These are phyloP conservation scores for Neonectria ditissima DNA, from an alignment of 2,329 filamentous ascomycete genomes.

Conservation along the genomic window DNA sequence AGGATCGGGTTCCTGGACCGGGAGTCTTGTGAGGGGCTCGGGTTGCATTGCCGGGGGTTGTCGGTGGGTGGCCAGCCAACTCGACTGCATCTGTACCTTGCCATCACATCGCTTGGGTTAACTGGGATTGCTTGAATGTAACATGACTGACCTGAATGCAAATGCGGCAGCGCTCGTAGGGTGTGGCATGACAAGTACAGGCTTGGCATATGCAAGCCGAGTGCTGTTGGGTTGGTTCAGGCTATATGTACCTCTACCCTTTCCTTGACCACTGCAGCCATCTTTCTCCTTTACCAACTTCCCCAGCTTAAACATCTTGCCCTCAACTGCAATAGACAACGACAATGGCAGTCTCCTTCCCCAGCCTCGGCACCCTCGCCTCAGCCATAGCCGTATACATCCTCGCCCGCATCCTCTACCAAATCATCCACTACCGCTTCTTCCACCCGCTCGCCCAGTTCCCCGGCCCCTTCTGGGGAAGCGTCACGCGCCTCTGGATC, in stretches of 20 bases:
- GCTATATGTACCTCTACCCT: neutral
- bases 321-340: neutral
- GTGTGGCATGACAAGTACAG: neutral
- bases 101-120: too few species aligned
- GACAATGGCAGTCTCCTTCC: neutral
- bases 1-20: too few species aligned
- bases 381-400: neutral
- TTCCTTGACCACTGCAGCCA: neutral
- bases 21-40: too few species aligned
- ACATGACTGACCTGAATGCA: neutral
- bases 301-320: neutral
- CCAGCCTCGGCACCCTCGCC: neutral
- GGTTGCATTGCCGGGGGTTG: neutral
- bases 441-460: constrained; percentile 34
- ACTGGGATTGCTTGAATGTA: neutral
- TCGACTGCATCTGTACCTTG: neutral
- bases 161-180: neutral
- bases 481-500: constrained; percentile 38
- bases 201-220: neutral
- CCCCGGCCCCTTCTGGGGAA: constrained; percentile 37
- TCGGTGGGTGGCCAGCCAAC: neutral
- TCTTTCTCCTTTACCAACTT: neutral
- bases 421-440: constrained; percentile 34
- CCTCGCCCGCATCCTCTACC: constrained; percentile 7
- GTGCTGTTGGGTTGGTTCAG: neutral